Conservation (phyloP, 805 yeast species). For the Priceomyces haplophilus region DNA sequence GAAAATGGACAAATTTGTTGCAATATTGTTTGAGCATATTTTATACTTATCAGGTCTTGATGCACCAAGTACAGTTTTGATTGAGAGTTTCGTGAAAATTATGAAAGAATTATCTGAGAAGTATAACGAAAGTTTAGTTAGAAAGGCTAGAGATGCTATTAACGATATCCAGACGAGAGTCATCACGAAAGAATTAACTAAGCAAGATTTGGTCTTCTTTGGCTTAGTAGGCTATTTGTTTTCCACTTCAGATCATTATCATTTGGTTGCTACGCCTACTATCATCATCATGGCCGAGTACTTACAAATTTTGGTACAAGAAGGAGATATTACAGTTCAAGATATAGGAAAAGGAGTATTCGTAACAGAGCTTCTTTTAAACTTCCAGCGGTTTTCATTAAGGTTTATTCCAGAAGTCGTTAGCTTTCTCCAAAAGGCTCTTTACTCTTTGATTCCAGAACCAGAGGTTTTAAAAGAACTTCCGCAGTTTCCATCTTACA, state of each 20-base stretch:
- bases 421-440: constrained; percentile 52
- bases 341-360: constrained; percentile 59
- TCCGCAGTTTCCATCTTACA: constrained; percentile 1
- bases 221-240: constrained; percentile 71
- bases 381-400: constrained; percentile 77
- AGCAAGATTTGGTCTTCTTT: constrained; percentile 62
- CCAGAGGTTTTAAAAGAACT: constrained; percentile 10
- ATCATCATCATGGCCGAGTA: constrained; percentile 69
- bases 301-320: constrained; percentile 36
- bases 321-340: constrained; percentile 30
- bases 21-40: constrained; percentile 61
- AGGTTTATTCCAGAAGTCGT: constrained; percentile 79
- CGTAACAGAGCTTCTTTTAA: constrained; percentile 59
- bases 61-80: constrained; percentile 22
- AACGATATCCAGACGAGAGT: constrained; percentile 54
- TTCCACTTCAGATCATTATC: constrained; percentile 95
- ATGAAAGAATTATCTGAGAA: constrained; percentile 61
- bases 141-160: constrained; percentile 57
- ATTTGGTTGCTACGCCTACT: constrained; percentile 84
- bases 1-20: constrained; percentile 60
- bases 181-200: constrained; percentile 8
- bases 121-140: constrained; percentile 62
- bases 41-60: constrained; percentile 45
- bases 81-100: constrained; percentile 42
- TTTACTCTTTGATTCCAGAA: constrained; percentile 44